These are phyloP conservation scores for Phyllosticta citrichinensis DNA, from an alignment of 2,329 filamentous ascomycete species.

Conservation along the genomic window DNA sequence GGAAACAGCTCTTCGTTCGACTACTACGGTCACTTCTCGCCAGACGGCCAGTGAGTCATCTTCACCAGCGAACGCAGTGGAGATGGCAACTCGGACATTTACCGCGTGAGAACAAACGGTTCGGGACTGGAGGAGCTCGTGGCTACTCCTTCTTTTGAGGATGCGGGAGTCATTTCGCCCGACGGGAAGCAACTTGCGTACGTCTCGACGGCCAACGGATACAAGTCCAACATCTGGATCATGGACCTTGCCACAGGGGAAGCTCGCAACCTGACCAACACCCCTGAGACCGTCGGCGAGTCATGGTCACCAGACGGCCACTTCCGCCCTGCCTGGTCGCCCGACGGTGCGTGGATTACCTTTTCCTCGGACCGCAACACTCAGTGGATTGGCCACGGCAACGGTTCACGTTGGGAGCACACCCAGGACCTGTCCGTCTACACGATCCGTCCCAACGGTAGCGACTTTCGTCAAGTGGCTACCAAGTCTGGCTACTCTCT, in stretches of 20 bases:
- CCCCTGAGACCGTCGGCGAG: slow-evolving; percentile 15
- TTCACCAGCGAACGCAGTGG: slow-evolving; percentile 33
- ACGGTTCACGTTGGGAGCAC: slow-evolving; percentile 33
- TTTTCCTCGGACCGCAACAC: slow-evolving; percentile 36
- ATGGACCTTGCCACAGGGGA: slow-evolving; percentile 27
- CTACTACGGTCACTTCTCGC: slow-evolving; percentile 31
- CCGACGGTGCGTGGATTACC: slow-evolving; percentile 32
- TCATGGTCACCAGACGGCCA: slow-evolving; percentile 23
- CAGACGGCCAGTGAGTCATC: slow-evolving; percentile 30
- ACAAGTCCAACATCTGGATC: slow-evolving; percentile 33
- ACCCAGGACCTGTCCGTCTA: slow-evolving; percentile 34
- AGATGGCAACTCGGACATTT: slow-evolving; percentile 34
- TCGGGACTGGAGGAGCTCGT: slow-evolving; percentile 26
- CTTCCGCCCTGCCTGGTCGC: slow-evolving; percentile 33
- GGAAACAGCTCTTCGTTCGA: slow-evolving; percentile 22
- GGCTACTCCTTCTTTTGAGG: slow-evolving; percentile 28
- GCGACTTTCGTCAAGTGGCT: slow-evolving; percentile 27
- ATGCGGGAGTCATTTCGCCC: slow-evolving; percentile 28
- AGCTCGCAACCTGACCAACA: slow-evolving; percentile 29
- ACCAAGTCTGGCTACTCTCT: slow-evolving; percentile 24
- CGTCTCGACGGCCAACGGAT: slow-evolving; percentile 29
- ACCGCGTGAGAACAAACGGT: slow-evolving; percentile 28
- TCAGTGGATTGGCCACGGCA: slow-evolving; percentile 32
- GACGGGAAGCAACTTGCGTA: slow-evolving; percentile 30
- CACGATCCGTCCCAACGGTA: slow-evolving; percentile 28